Conservation (phyloP, 495 filamentous ascomycete genomes). For the Echria macrotheca region DNA sequence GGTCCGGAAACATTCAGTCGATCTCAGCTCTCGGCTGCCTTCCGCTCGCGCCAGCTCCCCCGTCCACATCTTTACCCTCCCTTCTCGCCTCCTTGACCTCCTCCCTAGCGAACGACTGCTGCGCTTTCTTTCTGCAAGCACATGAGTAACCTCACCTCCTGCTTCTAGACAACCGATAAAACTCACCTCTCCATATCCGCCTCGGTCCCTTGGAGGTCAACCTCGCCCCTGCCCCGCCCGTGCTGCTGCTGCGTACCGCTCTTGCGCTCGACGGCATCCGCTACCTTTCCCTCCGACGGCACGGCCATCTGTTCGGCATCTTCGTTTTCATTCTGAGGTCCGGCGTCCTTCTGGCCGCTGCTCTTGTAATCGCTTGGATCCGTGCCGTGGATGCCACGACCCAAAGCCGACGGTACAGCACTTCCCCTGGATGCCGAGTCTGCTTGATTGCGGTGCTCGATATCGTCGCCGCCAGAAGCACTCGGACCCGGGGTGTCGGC, state of each 20-base stretch:
- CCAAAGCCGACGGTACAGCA: slow-evolving; percentile 30
- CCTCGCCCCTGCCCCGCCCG: slow-evolving; percentile 20
- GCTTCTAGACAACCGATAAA: background rate
- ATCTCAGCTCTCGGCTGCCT: background rate
- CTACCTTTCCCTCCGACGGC: slow-evolving; percentile 51
- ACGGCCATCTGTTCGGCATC: slow-evolving; percentile 55
- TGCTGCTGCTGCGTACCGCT: slow-evolving; percentile 8
- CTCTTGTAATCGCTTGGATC: slow-evolving; percentile 11
- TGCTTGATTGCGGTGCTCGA: slow-evolving; percentile 17
- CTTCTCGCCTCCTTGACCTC: slow-evolving; percentile 29
- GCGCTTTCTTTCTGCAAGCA: slow-evolving; percentile 26
- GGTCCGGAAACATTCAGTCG: too few relatives aligned
- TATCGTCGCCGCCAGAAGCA: slow-evolving; percentile 21
- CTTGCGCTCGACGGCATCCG: slow-evolving; percentile 40
- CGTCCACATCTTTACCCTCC: slow-evolving; percentile 23
- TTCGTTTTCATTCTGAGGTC: slow-evolving; percentile 27
- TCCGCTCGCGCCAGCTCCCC: slow-evolving; percentile 1
- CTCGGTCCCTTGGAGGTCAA: slow-evolving; percentile 28
- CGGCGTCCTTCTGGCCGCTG: background rate
- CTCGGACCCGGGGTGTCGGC: slow-evolving; percentile 18
- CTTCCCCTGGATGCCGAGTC: background rate
- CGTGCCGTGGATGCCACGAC: slow-evolving; percentile 32
- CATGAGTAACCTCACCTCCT: background rate
- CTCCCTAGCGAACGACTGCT: slow-evolving; percentile 26
- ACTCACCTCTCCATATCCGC: slow-evolving; percentile 37